A percentile compares a stretch with the other conserved stretches of the same genome.
Evolutionary conservation across 495 filamentous ascomycete genomes (phyloP).

Genomic region (Emericellopsis terricola): DNA sequence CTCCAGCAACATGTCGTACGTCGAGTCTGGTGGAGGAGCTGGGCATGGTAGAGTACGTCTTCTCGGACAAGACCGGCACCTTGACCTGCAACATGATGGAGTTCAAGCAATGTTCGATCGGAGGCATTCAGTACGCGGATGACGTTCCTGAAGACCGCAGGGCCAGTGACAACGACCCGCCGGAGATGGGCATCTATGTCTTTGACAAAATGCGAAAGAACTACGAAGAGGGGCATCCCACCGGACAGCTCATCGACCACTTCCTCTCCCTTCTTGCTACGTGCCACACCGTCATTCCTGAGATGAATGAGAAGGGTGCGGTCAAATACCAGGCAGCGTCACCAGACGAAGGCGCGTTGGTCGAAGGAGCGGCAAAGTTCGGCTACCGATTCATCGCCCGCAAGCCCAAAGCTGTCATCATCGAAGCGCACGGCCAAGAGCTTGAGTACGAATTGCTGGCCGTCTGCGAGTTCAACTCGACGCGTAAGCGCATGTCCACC

Average conservation of each 20-base stretch:
- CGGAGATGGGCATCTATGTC: conserved; percentile 70
- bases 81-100: conserved; percentile 99
- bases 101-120: conserved; percentile 87
- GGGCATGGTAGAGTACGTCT: conserved; percentile 96
- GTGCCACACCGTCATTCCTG: conserved; percentile 97
- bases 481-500: conserved; percentile 92
- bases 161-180: conserved; percentile 54
- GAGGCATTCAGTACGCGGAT: conserved; percentile 83
- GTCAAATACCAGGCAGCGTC: conserved; percentile 99
- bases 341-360: conserved; percentile 90
- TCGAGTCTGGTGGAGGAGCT: conserved; percentile 94
- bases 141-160: conserved; percentile 85
- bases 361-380: conserved; percentile 72
- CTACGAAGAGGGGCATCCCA: conserved; percentile 42
- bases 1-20: conserved; percentile 86
- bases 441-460: conserved; percentile 82
- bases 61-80: conserved; percentile 99
- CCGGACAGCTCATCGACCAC: conserved; percentile 59
- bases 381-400: conserved; percentile 85
- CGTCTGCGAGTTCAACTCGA: conserved; percentile 98
- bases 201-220: conserved; percentile 66
- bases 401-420: conserved; percentile 70
- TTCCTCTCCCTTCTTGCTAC: conserved; percentile 78
- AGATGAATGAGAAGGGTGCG: conserved; percentile 51
- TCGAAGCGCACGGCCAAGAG: conserved; percentile 51